Base-by-base conservation (phyloP, 345 rosid species). In the Gossypium stocksii region DNA sequence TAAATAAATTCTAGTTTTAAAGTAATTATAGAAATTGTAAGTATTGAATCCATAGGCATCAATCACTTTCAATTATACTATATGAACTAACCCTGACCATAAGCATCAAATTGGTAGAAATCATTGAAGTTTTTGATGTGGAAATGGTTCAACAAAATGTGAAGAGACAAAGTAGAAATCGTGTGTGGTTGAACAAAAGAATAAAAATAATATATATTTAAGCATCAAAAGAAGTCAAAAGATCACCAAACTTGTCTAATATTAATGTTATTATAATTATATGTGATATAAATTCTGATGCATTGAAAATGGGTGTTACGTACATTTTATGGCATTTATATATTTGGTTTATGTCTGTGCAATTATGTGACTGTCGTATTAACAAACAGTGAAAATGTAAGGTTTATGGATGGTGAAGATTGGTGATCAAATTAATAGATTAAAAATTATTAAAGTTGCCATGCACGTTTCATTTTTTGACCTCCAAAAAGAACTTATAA, bases 151-250 rank as follows among this genome's bases (percentile, higher is more conserved):
- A 66, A 22, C 70, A 46, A 22, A 66, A 66, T 13, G 45, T 16
- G 44, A 69, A 69, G 12, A 49, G 72, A 16, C 58, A 3, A 27
- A 51, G 45, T 23, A 3, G 58, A 16, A 27, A 69, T 51, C 46
- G 59, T 69, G 73, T 69, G 16, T 56, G 71, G 67, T 61, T 79
- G 56, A 74, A 69, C 75, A 82, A 69, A 61, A 78, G 43, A 3
- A 67, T 56, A 49, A 38, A 58, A 12, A 14, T 8, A 10, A 13
- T 19, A 19, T 58, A 16, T 27, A 17, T 59, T 13, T 20, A 14
- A 48, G 74, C 71, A 48, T 54, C 14, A 53, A 61, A 23, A 71
- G 68, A 71, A 48, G 67, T 79, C 66, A 53, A 53, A 16, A 17
- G 20, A 53, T 51, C 7, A 17, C 7, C 9, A 16, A 53, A 17